Conservation (phyloP, 1,284 basidiomycete genomes). For the Ustilago nuda region DNA sequence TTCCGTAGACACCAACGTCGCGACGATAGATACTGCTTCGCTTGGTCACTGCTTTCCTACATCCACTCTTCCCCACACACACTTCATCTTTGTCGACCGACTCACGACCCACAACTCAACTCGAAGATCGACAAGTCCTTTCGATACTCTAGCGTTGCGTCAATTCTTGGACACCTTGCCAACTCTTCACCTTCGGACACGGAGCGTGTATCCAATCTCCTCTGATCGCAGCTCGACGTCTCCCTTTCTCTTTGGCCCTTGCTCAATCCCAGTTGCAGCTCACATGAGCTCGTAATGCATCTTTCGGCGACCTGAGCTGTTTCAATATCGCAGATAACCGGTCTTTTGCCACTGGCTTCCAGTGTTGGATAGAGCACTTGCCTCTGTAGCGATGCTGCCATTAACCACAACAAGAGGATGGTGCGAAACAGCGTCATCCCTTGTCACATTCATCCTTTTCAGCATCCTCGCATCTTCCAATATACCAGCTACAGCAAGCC, state of each 20-base stretch:
- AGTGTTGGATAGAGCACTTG: not conserved
- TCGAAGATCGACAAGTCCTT: not conserved
- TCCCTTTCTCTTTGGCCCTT: not conserved
- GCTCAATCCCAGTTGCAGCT: not conserved
- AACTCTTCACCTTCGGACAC: not conserved
- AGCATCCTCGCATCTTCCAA: conserved; percentile 2
- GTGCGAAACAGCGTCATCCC: conserved; percentile 11
- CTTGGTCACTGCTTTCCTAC: not conserved
- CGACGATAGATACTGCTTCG: no score
- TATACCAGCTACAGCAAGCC: conserved; percentile 11
- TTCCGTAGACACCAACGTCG: no score
- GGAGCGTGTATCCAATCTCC: not conserved
- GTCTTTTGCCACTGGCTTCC: not conserved
- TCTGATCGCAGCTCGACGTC: not conserved
- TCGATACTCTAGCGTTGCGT: not conserved
- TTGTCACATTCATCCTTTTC: conserved; percentile 3
- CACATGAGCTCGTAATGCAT: conserved; percentile 19
- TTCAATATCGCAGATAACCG: not conserved
- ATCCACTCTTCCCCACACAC: not conserved
- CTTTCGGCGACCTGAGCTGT: not conserved
- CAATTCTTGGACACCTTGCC: not conserved
- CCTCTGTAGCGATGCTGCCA: not conserved
- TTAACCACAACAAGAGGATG: not conserved
- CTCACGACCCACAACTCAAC: not conserved
- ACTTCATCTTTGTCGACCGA: not conserved